Base-by-base conservation (phyloP, 139 green algal species). In the Picochlorum sp. region DNA sequence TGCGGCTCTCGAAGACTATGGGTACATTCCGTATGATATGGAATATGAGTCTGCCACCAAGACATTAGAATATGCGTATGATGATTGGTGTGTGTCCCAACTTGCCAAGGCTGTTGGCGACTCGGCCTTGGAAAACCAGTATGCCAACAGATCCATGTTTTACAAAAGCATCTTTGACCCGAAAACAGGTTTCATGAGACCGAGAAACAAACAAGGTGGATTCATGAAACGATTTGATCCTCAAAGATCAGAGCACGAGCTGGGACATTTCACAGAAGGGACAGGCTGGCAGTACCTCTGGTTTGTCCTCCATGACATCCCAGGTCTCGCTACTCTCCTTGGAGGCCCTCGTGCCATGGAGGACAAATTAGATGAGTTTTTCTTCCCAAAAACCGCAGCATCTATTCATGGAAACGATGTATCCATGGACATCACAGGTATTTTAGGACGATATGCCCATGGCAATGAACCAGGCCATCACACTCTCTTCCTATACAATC, bases 401-500 rank as follows among this genome's bases (percentile, higher is more conserved):
- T 18, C 18, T 15, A 31, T 65, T 52, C 13, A 18, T 26, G 58
- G 58, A 9, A 20, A 31, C 28, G 20, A 21, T 7, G 21, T 18
- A 6, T 23, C 21, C 23, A 26, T 31, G 18, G 58, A 65, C 28
- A 65, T 65, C 13, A 45, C 58, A 8, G 58, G 58, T 7, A 59
- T 65, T 16, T n/a, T 65, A 55, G 58, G 58, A 16, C n/a, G 57
- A 15, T 65, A 65, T 31, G 58, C 58, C 2, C 58, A 65, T 52
- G 58, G 58, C 5, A 65, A 65, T 31, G 58, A 65, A 14, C 58
- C 58, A 51, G 15, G n/a, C 1, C 58, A 65, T 52, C 58, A 65
- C 26, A 31, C 57, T 8, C n/a, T 23, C 1, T 65, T 57, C 23
- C 23, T 65, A 14, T 65, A 65, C 58, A 65, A 65, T 4, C 15